A percentile compares a stretch with the other conserved stretches of the same genome.
These are phyloP conservation scores for Oenanthe sinensis DNA, from an alignment of 129 eudicot genomes.

Conservation along the genomic window DNA sequence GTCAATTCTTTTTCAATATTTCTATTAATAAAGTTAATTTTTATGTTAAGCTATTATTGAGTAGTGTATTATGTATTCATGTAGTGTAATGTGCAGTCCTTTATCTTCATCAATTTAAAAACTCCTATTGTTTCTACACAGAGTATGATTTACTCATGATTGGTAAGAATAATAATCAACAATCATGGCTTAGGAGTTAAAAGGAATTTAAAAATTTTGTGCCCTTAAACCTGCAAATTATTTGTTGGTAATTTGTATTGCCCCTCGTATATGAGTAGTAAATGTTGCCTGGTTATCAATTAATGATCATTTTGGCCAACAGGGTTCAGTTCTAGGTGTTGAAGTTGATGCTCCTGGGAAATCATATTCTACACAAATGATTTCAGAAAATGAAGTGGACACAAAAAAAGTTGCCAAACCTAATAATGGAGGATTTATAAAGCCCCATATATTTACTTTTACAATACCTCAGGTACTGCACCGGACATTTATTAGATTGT, in stretches of 20 bases:
- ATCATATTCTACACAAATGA: constrained; percentile 33
- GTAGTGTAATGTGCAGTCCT: neutral
- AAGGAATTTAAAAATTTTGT: no score
- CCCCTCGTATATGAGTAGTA: neutral
- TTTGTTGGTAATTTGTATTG: neutral
- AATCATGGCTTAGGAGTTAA: no score
- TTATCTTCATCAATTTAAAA: neutral
- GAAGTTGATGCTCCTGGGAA: constrained; percentile 51
- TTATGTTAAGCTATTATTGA: no score
- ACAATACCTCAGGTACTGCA: constrained; percentile 61
- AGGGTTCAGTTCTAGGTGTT: constrained; percentile 82
- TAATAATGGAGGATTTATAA: constrained; percentile 61
- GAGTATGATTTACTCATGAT: no score
- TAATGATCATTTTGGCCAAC: constrained; percentile 46
- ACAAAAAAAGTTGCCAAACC: constrained; percentile 20
- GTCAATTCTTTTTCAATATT: no score
- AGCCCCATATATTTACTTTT: constrained; percentile 57
- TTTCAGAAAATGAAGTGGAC: constrained; percentile 25
- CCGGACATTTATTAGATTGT: neutral
- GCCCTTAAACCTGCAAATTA: neutral
- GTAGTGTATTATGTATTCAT: no score
- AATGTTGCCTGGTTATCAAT: constrained; percentile 14
- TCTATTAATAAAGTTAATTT: no score
- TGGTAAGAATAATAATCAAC: no score
- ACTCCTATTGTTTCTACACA: neutral